phyloP scores from a whole-genome alignment of 768 basidiomycete species.

The Agrocybe chaxingu region DNA sequence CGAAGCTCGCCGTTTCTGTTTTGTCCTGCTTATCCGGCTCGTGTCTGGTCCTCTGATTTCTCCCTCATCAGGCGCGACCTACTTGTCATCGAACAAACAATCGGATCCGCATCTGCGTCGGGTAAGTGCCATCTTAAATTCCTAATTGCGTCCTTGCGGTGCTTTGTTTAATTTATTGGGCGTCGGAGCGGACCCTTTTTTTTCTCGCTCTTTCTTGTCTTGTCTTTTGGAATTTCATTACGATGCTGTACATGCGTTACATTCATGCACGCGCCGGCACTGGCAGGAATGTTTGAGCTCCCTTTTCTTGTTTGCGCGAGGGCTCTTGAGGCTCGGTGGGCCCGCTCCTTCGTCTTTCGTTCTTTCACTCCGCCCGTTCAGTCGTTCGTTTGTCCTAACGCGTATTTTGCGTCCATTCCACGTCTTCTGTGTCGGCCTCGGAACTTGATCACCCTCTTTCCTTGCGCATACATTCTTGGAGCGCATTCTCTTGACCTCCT shows the following conservation, averaged over 20 bases:
- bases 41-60: too few species aligned
- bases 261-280: too few species aligned
- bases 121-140: too few species aligned
- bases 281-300: too few species aligned
- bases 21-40: too few species aligned
- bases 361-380: slow-evolving; percentile 3
- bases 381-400: background rate
- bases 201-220: background rate
- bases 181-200: background rate
- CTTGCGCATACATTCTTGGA: slow-evolving; percentile 1
- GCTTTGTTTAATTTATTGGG: background rate
- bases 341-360: background rate
- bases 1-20: too few species aligned
- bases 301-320: too few species aligned
- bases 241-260: too few species aligned
- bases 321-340: too few species aligned
- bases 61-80: too few species aligned
- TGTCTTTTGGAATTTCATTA: background rate
- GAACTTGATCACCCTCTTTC: slow-evolving; percentile 1
- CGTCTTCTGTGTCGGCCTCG: background rate
- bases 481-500: background rate
- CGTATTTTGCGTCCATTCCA: background rate
- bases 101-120: too few species aligned
- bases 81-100: too few species aligned
- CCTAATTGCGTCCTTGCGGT: background rate